These are phyloP conservation scores for Crithidia mellificae DNA, from an alignment of 208 protist species.

Conservation along the genomic window DNA sequence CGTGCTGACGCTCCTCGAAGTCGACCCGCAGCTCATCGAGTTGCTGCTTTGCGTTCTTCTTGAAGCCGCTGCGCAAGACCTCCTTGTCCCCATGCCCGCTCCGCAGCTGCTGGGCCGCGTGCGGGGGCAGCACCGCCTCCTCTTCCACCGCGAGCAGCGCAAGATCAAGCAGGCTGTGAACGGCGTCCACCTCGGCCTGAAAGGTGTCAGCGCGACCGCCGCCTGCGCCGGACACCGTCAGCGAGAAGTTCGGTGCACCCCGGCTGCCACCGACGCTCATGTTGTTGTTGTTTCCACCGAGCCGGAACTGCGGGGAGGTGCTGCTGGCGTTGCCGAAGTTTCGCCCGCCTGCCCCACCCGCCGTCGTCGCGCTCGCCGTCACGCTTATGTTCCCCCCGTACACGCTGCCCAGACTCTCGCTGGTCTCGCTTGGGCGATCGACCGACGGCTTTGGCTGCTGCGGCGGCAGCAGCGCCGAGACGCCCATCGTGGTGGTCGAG, in stretches of 20 bases:
- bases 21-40: constrained; percentile 40
- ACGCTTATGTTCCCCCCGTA: constrained; percentile 5
- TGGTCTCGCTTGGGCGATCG: not conserved
- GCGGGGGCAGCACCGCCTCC: constrained; percentile 44
- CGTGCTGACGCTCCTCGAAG: constrained; percentile 56
- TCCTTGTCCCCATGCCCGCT: constrained; percentile 25
- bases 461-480: not conserved
- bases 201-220: not conserved
- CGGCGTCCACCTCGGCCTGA: constrained; percentile 35
- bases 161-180: constrained; percentile 85
- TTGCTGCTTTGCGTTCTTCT: constrained; percentile 40
- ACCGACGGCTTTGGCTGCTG: not conserved
- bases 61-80: constrained; percentile 17
- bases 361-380: not conserved
- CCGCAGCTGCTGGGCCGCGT: constrained; percentile 31
- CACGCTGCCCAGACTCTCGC: constrained; percentile 12
- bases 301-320: constrained; percentile 2
- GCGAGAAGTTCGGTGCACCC: not conserved
- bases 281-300: not conserved
- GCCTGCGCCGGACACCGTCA: not conserved
- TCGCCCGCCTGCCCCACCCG: not conserved
- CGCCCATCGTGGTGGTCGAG: constrained; percentile 1
- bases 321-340: not conserved
- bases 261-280: not conserved
- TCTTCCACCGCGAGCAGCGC: constrained; percentile 85